phyloP scores from a whole-genome alignment of 805 yeast species.

The Wickerhamiella bombiphila region DNA sequence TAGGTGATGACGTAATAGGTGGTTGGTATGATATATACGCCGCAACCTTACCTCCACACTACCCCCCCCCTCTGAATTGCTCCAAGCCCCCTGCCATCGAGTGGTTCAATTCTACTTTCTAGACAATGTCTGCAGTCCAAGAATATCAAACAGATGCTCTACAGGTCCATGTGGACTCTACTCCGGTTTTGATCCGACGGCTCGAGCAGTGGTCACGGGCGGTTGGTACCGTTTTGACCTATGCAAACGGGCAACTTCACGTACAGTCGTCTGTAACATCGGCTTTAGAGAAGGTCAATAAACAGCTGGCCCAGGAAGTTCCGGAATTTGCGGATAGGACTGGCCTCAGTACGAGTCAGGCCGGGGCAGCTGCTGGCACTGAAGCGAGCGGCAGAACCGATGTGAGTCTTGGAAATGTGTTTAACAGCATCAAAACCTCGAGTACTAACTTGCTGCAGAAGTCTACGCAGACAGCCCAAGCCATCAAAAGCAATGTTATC shows the following conservation, averaged over 20 bases:
- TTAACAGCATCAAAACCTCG: constrained; percentile 21
- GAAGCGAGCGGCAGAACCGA: constrained; percentile 3
- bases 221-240: constrained; percentile 21
- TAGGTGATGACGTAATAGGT: no score
- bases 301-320: constrained; percentile 20
- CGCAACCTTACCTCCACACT: no score
- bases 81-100: no score
- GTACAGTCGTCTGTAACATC: constrained; percentile 20
- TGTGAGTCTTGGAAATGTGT: constrained; percentile 24
- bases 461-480: constrained; percentile 27
- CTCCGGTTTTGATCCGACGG: constrained; percentile 24
- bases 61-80: no score
- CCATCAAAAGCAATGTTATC: constrained; percentile 25
- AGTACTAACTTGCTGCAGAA: constrained; percentile 25
- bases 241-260: constrained; percentile 19
- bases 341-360: constrained; percentile 2
- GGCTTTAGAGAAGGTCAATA: constrained; percentile 25
- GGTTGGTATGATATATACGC: no score
- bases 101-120: no score
- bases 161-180: constrained; percentile 24
- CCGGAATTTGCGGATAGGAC: constrained; percentile 20
- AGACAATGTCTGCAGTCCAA: constrained; percentile 15
- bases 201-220: constrained; percentile 28
- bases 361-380: constrained; percentile 10
- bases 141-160: constrained; percentile 16